Evolutionary conservation across 2,329 filamentous ascomycete species (phyloP), one percentile per base, ranked within the genome.

Genomic region (Dactylellina sp.): DNA sequence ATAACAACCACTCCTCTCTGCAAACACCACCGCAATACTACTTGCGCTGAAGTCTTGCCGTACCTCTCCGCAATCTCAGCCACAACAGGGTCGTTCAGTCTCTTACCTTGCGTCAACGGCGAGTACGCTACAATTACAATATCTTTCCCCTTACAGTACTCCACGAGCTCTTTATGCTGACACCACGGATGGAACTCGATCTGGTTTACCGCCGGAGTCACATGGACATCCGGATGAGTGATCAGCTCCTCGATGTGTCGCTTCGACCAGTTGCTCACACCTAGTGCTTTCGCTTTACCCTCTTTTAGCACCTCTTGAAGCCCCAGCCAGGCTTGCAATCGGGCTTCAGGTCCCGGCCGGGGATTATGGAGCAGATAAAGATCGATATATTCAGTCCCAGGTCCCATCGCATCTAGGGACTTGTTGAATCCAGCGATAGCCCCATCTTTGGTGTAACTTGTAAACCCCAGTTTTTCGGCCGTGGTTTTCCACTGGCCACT

Each of bases 101-200:
- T 84, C 80, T 89, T 83, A 0, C 87, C 91, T 55, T 90, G 85
- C 2, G 88, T 91, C 2, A 95, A 85, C 2, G 92, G 92, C 9
- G 91, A 91, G 76, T 95, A 96, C 0, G 92, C 91, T 81, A 95
- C 88, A 0, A 95, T 85, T 0, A 89, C 82, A 64, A 95, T 93
- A 4, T 44, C 84, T 82, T 76, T 93, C 83, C 72, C 86, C 82
- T 70, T 86, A 84, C 91, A 91, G 77, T 87, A 88, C 14, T 85
- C 84, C 0, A 76, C 85, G 75, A 95, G 92, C 40, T 85, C 84
- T 0, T 83, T 84, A 59, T 89, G 87, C 1, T 90, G 92, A 80
- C 93, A 92, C 85, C 93, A 95, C 0, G 91, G 91, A 75, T 94
- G 91, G 1, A 93, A 86, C 80, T 94, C 90, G 77, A 93, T 89